Evolutionary conservation across 2,329 filamentous ascomycete species (phyloP).

Genomic region (Beauveria medogensis): DNA sequence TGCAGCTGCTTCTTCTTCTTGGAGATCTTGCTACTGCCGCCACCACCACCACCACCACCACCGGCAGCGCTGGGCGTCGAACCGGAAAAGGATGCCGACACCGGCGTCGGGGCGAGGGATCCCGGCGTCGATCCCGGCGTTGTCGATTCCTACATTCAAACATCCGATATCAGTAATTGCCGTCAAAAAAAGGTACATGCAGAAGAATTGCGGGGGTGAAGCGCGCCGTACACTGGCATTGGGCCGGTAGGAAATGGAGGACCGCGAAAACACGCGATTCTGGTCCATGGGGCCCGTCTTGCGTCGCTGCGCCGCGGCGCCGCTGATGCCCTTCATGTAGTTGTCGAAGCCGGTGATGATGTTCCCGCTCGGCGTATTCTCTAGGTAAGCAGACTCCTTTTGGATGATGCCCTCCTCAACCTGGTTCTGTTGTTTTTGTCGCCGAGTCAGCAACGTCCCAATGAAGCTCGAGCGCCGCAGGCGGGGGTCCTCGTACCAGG

Average conservation of each 20-base stretch:
- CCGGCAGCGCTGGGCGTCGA: conserved; percentile 42
- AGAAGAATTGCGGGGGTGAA: conserved; percentile 9
- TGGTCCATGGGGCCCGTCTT: conserved; percentile 58
- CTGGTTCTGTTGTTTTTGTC: conserved; percentile 21
- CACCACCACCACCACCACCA: conserved; percentile 28
- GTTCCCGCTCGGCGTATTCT: conserved; percentile 82
- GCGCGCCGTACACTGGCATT: conserved; percentile 26
- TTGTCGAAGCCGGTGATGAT: conserved; percentile 97
- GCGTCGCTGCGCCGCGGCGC: conserved; percentile 54
- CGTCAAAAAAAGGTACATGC: neutral
- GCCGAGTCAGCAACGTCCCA: conserved; percentile 12
- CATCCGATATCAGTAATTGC: no score
- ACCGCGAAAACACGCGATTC: conserved; percentile 65
- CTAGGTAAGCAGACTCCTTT: conserved; percentile 81
- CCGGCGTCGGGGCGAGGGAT: conserved; percentile 45
- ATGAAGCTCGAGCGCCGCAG: neutral
- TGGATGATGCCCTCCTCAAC: conserved; percentile 75
- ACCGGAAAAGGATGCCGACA: conserved; percentile 40
- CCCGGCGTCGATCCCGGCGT: conserved; percentile 39
- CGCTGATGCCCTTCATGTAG: conserved; percentile 82
- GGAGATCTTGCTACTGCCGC: conserved; percentile 42
- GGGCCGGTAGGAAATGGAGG: conserved; percentile 53
- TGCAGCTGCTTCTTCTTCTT: conserved; percentile 36
- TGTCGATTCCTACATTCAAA: conserved; percentile 28
- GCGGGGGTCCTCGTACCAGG: conserved; percentile 22